These are phyloP conservation scores for Ustilago shanxiensis DNA, from an alignment of 1,284 basidiomycete species.

Conservation along the genomic window DNA sequence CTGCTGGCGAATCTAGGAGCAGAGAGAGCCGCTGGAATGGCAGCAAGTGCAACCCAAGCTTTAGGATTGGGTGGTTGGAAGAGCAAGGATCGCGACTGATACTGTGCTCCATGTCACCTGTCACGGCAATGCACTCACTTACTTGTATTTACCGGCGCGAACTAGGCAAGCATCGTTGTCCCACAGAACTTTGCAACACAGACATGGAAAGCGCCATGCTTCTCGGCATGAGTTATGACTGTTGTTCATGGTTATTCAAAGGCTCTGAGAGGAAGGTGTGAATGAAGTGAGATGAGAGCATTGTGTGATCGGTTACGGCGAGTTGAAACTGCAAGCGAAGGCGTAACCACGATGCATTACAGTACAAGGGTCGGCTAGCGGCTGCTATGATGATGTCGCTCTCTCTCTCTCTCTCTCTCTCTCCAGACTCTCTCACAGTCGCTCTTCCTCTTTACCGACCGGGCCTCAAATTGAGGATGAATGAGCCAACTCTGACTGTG, in stretches of 20 bases:
- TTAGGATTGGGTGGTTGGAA: conserved; percentile 45
- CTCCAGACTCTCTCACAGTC: too few species aligned
- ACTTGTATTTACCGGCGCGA: background rate
- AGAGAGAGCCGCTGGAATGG: conserved; percentile 43
- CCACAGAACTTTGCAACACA: background rate
- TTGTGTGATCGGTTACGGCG: background rate
- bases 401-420: too few species aligned
- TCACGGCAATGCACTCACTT: background rate
- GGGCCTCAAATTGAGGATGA: too few species aligned
- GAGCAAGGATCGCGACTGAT: conserved; percentile 32
- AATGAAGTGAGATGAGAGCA: background rate
- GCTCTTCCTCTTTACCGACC: too few species aligned
- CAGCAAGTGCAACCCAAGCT: conserved; percentile 36
- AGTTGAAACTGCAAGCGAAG: background rate
- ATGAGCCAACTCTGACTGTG: too few species aligned
- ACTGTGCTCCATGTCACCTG: background rate
- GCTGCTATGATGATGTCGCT: too few species aligned
- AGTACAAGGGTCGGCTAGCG: too few species aligned
- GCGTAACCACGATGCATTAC: too few species aligned
- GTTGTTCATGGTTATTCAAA: background rate
- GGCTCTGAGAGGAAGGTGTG: too few species aligned
- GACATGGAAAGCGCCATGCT: background rate
- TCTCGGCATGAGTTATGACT: too few species aligned
- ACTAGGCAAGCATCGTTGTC: background rate
- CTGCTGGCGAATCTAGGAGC: conserved; percentile 41